These are phyloP conservation scores for Pseudogymnoascus sp. DNA, from an alignment of 2,329 filamentous ascomycete species.

Conservation along the genomic window DNA sequence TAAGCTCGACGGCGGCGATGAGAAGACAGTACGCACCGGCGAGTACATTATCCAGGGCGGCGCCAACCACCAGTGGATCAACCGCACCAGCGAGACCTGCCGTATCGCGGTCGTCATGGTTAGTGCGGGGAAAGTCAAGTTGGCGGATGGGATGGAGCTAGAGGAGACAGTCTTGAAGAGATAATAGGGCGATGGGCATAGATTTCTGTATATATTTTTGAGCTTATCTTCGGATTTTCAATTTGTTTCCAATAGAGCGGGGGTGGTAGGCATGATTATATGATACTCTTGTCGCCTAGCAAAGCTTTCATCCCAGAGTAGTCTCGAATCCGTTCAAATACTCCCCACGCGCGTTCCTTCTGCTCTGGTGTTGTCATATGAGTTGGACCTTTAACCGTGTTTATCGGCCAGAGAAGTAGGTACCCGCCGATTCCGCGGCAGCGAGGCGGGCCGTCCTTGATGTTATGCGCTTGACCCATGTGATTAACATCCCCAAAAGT, in stretches of 20 bases:
- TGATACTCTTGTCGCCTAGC: constrained; percentile 24
- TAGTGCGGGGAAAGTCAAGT: constrained; percentile 32
- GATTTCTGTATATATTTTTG: constrained; percentile 6
- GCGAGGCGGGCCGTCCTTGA: constrained; percentile 17
- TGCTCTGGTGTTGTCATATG: constrained; percentile 23
- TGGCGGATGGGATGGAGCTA: constrained; percentile 30
- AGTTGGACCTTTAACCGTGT: constrained; percentile 26
- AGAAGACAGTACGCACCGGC: constrained; percentile 30
- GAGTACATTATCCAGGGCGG: constrained; percentile 37
- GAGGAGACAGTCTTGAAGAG: constrained; percentile 20
- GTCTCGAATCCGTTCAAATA: constrained; percentile 33
- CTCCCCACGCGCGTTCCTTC: constrained; percentile 20
- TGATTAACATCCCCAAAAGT: constrained; percentile 30
- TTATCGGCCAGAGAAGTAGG: constrained; percentile 33
- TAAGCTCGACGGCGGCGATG: constrained; percentile 32
- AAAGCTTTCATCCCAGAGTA: constrained; percentile 32
- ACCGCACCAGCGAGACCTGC: constrained; percentile 31
- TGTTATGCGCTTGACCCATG: constrained; percentile 16
- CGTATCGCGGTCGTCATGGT: constrained; percentile 35
- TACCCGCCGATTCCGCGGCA: constrained; percentile 31
- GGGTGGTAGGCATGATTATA: constrained; percentile 5
- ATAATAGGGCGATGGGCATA: background rate
- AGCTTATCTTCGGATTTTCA: background rate
- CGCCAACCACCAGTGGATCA: constrained; percentile 37
- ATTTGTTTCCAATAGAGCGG: background rate